A percentile compares a stretch with the other conserved stretches of the same genome.
Evolutionary conservation across 2,329 filamentous ascomycete species (phyloP).

Genomic region (Botryosphaeria dothidea): DNA sequence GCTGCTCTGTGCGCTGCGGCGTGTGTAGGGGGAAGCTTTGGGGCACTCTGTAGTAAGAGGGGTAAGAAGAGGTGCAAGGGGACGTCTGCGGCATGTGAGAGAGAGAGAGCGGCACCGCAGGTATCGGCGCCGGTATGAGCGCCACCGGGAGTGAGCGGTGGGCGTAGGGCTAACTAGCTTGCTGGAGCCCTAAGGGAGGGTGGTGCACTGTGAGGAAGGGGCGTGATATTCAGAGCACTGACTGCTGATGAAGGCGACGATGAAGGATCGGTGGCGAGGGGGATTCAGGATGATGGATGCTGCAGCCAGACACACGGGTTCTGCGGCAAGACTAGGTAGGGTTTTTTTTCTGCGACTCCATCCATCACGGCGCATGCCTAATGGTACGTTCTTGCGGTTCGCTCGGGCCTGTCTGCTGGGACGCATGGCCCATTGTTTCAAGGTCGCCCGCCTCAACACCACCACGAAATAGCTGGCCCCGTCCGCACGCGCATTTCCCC

Average conservation of each 20-base stretch:
- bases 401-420: no score
- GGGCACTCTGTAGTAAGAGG: background rate
- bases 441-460: slow-evolving; percentile 1
- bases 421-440: slow-evolving; percentile 4
- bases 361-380: background rate
- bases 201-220: slow-evolving; percentile 4
- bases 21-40: background rate
- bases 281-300: background rate
- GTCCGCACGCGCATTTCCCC: background rate
- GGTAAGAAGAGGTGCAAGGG: background rate
- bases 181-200: slow-evolving; percentile 3
- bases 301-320: background rate
- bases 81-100: background rate
- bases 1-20: slow-evolving; percentile 5
- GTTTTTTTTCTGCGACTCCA: background rate
- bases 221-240: background rate
- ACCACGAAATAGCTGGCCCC: background rate
- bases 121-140: background rate
- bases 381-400: background rate
- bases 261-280: slow-evolving; percentile 10
- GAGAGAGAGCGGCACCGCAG: background rate
- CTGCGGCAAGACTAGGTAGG: background rate
- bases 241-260: background rate
- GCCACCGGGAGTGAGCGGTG: background rate
- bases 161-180: background rate